A percentile compares a stretch with the other conserved stretches of the same genome.
Conservation (phyloP, 2,329 filamentous ascomycete species). For the Dendrostoma leiphaemia region DNA sequence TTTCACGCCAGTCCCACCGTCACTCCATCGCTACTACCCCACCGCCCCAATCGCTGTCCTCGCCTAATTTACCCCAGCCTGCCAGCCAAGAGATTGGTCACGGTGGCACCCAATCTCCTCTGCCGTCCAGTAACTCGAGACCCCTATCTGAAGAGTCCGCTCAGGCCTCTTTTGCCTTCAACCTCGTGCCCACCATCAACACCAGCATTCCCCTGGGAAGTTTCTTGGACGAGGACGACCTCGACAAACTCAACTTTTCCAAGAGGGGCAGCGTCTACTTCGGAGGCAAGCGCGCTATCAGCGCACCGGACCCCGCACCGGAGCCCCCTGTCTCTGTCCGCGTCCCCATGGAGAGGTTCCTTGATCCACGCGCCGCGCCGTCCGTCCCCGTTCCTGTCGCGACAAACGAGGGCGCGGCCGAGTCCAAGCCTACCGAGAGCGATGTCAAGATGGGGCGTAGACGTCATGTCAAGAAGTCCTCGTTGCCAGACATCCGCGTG, state of each 20-base stretch:
- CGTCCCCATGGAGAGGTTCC: conserved; percentile 6
- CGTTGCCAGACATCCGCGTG: conserved; percentile 49
- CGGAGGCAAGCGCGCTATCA: conserved; percentile 40
- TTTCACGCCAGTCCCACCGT: conserved; percentile 10
- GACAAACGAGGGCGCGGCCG: conserved; percentile 18
- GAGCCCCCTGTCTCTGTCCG: conserved; percentile 18
- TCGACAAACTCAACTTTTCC: conserved; percentile 57
- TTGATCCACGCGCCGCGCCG: conserved; percentile 11
- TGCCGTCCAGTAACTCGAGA: conserved; percentile 21
- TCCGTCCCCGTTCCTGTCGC: conserved; percentile 6
- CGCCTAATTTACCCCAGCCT: conserved; percentile 12
- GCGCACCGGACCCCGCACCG: conserved; percentile 2
- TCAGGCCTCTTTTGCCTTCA: conserved; percentile 26
- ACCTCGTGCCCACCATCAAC: conserved; percentile 49
- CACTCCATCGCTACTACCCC: neutral
- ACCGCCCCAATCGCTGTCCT: conserved; percentile 9
- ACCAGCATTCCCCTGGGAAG: conserved; percentile 55
- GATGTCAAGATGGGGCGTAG: conserved; percentile 19
- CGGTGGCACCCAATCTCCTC: conserved; percentile 18
- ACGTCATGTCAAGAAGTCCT: conserved; percentile 18
- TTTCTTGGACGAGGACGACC: conserved; percentile 58
- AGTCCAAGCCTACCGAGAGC: conserved; percentile 17
- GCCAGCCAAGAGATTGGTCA: conserved; percentile 15
- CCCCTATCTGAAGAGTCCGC: conserved; percentile 25
- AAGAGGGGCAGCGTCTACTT: conserved; percentile 65